These are phyloP conservation scores for Blepharisma undulans DNA, from an alignment of 169 alveolate species.

Conservation along the genomic window DNA sequence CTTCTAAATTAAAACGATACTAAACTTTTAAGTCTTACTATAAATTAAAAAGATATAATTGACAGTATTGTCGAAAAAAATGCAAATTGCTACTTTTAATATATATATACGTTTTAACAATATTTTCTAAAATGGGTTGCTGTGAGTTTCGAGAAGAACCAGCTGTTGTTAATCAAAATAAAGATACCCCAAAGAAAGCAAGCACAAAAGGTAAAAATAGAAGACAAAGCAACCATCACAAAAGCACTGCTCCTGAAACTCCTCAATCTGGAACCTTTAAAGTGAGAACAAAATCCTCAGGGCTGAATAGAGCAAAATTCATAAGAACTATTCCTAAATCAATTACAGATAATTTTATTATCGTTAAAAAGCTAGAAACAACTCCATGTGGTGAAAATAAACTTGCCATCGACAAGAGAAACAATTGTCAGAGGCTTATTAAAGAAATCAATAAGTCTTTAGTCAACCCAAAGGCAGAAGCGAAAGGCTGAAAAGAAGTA, in stretches of 20 bases:
- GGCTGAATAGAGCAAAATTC: not conserved
- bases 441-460: not conserved
- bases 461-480: not conserved
- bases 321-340: not conserved
- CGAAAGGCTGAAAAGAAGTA: not conserved
- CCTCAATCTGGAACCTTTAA: not conserved
- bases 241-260: too few relatives aligned
- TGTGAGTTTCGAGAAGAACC: not conserved
- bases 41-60: too few relatives aligned
- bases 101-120: not conserved
- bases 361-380: not conserved
- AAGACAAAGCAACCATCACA: too few relatives aligned
- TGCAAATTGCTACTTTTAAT: not conserved
- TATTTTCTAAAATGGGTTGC: not conserved
- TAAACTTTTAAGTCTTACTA: too few relatives aligned
- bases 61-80: not conserved
- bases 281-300: not conserved
- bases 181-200: not conserved
- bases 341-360: not conserved
- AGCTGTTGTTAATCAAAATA: not conserved
- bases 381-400: not conserved
- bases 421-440: not conserved
- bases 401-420: not conserved
- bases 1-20: too few relatives aligned
- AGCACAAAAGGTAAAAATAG: not conserved